Evolutionary conservation across 192 early-diverging fungal species (phyloP).

Genomic region (Linnemannia hyalina): DNA sequence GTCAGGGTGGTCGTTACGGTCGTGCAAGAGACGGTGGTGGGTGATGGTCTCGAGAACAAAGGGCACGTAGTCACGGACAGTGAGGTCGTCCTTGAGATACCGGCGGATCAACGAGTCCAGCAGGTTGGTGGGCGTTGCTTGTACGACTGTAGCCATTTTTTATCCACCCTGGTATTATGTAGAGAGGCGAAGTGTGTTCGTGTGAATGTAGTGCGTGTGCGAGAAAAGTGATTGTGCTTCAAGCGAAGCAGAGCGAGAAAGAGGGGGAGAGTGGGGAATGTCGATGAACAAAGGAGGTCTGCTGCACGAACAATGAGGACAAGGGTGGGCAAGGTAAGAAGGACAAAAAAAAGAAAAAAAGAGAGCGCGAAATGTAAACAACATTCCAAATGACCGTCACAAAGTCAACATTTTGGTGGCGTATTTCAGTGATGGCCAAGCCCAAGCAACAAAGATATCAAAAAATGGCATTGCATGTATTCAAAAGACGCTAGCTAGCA

Average conservation of each 20-base stretch:
- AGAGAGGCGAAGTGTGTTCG: too few relatives aligned
- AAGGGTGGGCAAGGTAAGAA: neutral
- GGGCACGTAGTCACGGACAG: slow-evolving; percentile 55
- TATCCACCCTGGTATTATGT: neutral
- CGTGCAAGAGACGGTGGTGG: slow-evolving; percentile 55
- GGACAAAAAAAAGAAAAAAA: neutral
- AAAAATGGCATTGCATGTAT: neutral
- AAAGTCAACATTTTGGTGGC: neutral
- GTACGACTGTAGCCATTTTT: slow-evolving; percentile 30
- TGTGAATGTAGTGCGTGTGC: too few relatives aligned
- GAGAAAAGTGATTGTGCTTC: too few relatives aligned
- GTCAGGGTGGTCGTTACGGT: slow-evolving; percentile 20
- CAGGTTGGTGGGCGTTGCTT: slow-evolving; percentile 47
- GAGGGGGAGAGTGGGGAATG: neutral
- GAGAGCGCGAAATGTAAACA: neutral
- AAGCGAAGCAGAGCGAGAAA: too few relatives aligned
- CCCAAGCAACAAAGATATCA: neutral
- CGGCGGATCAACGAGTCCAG: slow-evolving; percentile 52
- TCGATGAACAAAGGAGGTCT: neutral
- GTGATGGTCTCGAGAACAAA: slow-evolving; percentile 65
- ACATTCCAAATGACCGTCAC: neutral
- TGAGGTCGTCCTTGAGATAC: slow-evolving; percentile 57
- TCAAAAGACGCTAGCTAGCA: neutral
- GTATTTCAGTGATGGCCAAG: neutral
- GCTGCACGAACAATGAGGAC: neutral